A percentile compares a stretch with the other conserved stretches of the same genome.
Conservation (phyloP, 1,139 yeast species). For the Blastobotrys raffinosifermentans region DNA sequence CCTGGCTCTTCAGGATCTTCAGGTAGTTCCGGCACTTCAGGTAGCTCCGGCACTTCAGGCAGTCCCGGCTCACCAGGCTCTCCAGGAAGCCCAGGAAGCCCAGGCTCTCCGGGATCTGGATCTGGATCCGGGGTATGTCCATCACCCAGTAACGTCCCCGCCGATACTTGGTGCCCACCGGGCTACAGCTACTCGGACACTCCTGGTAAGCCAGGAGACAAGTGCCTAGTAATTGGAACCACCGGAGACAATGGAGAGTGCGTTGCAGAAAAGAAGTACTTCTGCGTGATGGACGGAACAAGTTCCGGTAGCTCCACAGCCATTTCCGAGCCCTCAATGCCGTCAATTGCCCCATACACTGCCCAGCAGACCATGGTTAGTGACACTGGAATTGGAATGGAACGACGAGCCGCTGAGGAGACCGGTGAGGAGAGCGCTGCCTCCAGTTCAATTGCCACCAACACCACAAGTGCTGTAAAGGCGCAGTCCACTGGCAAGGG, state of each 20-base stretch:
- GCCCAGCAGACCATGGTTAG: too few species aligned
- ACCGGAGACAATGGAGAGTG: background rate
- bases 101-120: conserved; percentile 8
- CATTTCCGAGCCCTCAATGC: too few species aligned
- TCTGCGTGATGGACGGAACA: too few species aligned
- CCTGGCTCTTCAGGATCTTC: conserved; percentile 2
- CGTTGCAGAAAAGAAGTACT: background rate
- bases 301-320: too few species aligned
- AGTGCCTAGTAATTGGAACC: background rate
- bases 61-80: conserved; percentile 19
- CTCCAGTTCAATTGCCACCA: too few species aligned
- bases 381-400: conserved; percentile 5
- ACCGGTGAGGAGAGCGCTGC: background rate
- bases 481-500: conserved; percentile 7
- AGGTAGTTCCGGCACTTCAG: conserved; percentile 1
- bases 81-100: conserved; percentile 19
- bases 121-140: conserved; percentile 1
- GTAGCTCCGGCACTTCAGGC: conserved; percentile 14
- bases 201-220: conserved; percentile 2
- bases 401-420: conserved; percentile 1
- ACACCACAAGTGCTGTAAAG: too few species aligned
- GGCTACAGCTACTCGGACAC: background rate
- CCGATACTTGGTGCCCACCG: background rate
- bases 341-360: too few species aligned
- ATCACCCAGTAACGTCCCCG: conserved; percentile 1